Base-by-base conservation (phyloP, 768 basidiomycete genomes). In the Calvatia gigantea region DNA sequence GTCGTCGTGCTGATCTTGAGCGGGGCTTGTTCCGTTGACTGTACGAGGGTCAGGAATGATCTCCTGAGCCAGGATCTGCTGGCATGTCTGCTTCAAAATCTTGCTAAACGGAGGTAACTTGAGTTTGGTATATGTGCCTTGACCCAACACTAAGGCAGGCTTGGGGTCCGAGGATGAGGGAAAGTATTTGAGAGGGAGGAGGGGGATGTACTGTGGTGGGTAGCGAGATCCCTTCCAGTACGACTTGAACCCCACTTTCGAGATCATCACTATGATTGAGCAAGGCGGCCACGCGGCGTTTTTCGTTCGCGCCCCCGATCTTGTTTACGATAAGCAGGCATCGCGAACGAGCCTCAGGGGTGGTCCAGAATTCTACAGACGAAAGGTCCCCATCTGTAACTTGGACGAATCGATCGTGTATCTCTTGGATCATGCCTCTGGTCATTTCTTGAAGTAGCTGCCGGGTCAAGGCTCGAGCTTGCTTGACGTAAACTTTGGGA, bases 401-500 rank as follows among this genome's bases (percentile, higher is more conserved):
- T 7, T 60, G 17, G 1, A 63, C 60, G 8, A 85, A 65, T 32
- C 79, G 78, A 23, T 82, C 78, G 44, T 71, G 71, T 39, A 92
- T 76, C 57, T 89, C 87, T 51, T 86, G 73, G 2, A 94, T 68
- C 29, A 90, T 62, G 0, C 75, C 76, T 50, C 73, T 80, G 6
- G 72, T 67, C 82, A 89, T 89, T 65, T 96, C 93, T 66, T 89
- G 87, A 35, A 84, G 67, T 1, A 85, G 76, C 61, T 94, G 93
- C 49, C 80, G 79, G 0, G 82, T 79, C 19, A 95, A 76, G 4
- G 89, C 86, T 27, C 86, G 77, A 1, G 86, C 81, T 57, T 91
- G 85, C 50, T 85, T 82, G 33, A 71, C 70, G 21, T 79, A 65
- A 59, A 75, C 74, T 45, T 60, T 61, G 0, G 73, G 69, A 17